Evolutionary conservation across 2,329 filamentous ascomycete species (phyloP), one percentile per base, ranked within the genome.

Genomic region (Sporothrix humicola): DNA sequence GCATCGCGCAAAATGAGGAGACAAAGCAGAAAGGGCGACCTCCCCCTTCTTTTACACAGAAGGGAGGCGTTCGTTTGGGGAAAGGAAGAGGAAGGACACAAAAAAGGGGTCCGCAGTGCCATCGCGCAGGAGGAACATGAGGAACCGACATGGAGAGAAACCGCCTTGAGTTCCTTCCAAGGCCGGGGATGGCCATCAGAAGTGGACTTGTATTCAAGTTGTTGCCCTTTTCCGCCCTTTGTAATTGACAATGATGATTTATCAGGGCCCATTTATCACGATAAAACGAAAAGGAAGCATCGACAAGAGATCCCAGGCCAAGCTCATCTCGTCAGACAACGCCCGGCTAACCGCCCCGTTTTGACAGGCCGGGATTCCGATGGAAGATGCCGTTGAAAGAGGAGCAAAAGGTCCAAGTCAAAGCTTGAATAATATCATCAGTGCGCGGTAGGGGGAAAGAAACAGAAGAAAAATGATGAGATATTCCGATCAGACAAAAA

Each of bases 1-100:
- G 31, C 31, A 63, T 63, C 59, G 59, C 20, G 59, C 59, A 63
- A 63, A 44, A 63, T 61, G 48, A 23, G 26, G 63, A 20, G 44
- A 63, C 20, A n/a, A 63, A 73, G 42, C 48, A 58, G 15, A 31
- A 3, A 15, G 23, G 3, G 20, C 56, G 12, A 48, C 46, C 2
- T 12, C 4, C 46, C 20, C 52, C n/a, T 54, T 54, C 23, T 31
- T 2, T 5, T 31, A 31, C 31, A 31, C 31, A 31, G 31, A 31
- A 31, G 31, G 20, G 54, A 20, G 56, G 23, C 31, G 56, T 58
- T 44, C 37, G 15, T 63, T 42, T n/a, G n/a, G 58, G 31, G 31
- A 44, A 63, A 20, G 59, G 37, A 37, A 37, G 31, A 37, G 5
- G 2, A 7, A 37, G 5, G 31, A 37, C 31, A 37, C 31, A 37